Conservation (phyloP, 805 yeast species). For the Candida suzukii region DNA sequence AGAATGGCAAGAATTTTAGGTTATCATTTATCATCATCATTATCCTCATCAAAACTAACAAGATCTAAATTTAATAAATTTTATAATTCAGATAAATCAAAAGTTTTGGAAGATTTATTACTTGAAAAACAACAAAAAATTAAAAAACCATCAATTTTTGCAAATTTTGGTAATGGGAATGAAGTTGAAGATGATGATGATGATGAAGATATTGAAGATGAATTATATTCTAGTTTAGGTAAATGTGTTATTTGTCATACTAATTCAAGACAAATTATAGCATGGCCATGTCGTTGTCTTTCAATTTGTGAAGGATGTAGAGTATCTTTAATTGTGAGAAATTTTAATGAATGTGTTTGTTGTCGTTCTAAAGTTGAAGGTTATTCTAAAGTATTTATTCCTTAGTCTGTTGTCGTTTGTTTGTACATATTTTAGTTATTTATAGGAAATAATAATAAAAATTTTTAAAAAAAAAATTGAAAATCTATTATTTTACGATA, state of each 20-base stretch:
- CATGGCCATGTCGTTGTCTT: constrained; percentile 93
- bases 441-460: no score
- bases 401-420: constrained; percentile 23
- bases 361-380: constrained; percentile 73
- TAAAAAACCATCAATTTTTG: background rate
- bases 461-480: no score
- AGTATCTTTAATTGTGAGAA: constrained; percentile 60
- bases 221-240: constrained; percentile 28
- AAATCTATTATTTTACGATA: no score
- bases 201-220: constrained; percentile 20
- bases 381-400: constrained; percentile 52
- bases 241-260: constrained; percentile 79
- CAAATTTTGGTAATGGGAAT: background rate
- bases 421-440: no score
- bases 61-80: background rate
- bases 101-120: constrained; percentile 4
- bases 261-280: constrained; percentile 63
- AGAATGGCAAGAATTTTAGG: constrained; percentile 4
- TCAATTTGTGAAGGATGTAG: constrained; percentile 86
- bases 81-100: background rate
- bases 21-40: constrained; percentile 7
- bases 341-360: constrained; percentile 76
- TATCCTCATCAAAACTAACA: no score
- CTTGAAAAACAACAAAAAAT: constrained; percentile 2
- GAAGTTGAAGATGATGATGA: constrained; percentile 9